Base-by-base conservation (phyloP, 2,329 filamentous ascomycete genomes). In the Aspergillus fructus region DNA sequence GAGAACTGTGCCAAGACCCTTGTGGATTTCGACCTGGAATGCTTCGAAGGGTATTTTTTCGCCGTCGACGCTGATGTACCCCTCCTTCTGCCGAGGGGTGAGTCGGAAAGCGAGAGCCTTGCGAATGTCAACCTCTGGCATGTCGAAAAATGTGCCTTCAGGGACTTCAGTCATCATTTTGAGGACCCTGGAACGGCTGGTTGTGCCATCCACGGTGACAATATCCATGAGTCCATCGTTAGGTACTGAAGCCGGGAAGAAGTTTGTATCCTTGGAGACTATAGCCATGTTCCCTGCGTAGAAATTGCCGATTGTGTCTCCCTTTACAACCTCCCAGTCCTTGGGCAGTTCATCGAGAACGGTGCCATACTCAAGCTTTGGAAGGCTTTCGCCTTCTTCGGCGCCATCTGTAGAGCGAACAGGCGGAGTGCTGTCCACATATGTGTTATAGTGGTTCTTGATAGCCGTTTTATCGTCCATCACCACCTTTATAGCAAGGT, bases 231-330 rank as follows among this genome's bases (percentile, higher is more conserved):
- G 82, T 11, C 93, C 94, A 68, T 99, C 94, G 45, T 86, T 86
- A 13, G 92, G 89, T 8, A 93, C 82, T 0, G 93, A 84, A 1
- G 90, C 88, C 2, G 24, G 91, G 81, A 81, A 99, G 78, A 97
- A 96, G 68, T 92, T 91, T 58, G 88, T 83, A 62, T 93, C 88
- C 12, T 91, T 83, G 0, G 93, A 88, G 91, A 99, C 93, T 74
- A 89, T 96, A 23, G 89, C 86, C 88, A 97, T 96, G 72, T 97
- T 99, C 60, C 94, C 94, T 33, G 88, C 90, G 75, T 96, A 97
- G 72, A 99, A 96, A 68, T 91, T 97, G 47, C 92, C 92, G 55
- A 99, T 79, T 30, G 88, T 90, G 61, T 94, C 86, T 61, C 89
- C 84, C 0, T 89, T 85, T 3, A 89, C 77, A 19, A 89, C 77